Base-by-base conservation (phyloP, 257 asterid genomes). In the Rauvolfia tetraphylla region DNA sequence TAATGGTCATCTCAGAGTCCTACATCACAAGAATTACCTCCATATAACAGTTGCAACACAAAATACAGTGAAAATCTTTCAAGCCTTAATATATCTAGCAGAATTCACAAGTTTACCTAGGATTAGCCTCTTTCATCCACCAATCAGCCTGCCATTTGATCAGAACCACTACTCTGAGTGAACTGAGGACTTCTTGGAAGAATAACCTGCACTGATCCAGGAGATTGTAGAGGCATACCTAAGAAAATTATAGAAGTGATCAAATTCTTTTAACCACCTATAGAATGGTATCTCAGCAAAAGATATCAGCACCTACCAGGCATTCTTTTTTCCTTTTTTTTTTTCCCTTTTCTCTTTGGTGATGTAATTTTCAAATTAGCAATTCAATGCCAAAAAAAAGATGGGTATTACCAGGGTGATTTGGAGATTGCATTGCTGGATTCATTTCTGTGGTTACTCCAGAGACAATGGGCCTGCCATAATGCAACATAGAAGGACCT, bases 141-240 rank as follows among this genome's bases (percentile, higher is more conserved):
- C 58, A 67, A 79, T 84, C 79, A 82, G 75, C 86, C 78, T 12
- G 83, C 80, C 79, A 75, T 71, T 79, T 79, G 82, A 65, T 79
- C 82, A 71, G 82, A 79, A 46, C 83, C 77, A 34, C 75, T 79
- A 34, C 81, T 70, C 73, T 79, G 81, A 39, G 79, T 78, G 41
- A 82, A 80, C 61, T 72, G 84, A n/a, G 81, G 79, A 54, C 75
- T 78, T 39, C 78, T 73, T 23, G 82, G 84, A 7, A 76, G 78
- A 63, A 81, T 76, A 72, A 66, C 69, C 81, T 80, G 86, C 13
- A 84, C 12, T 38, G 80, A 68, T 12, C 82, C 81, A 59, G 79
- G 79, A 75, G 83, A 77, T 0, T 81, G 70, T 58, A 44, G 67
- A 5, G 74, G 56, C 33, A 82, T 34, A 44, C 86, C 86, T 82